These are phyloP conservation scores for Ophiostoma quercus DNA, from an alignment of 2,329 filamentous ascomycete genomes.

Conservation along the genomic window DNA sequence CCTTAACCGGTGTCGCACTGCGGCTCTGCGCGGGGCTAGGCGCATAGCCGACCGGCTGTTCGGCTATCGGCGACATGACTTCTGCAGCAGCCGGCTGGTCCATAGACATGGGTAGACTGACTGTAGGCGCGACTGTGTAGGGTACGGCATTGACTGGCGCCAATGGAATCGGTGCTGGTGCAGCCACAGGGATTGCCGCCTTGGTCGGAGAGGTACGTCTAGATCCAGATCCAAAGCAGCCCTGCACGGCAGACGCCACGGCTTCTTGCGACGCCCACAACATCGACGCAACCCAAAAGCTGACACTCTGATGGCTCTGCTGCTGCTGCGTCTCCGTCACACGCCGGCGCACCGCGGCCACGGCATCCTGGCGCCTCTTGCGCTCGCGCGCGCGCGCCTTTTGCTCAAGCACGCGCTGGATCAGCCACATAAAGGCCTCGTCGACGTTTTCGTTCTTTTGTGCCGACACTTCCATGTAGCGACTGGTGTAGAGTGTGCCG, in stretches of 20 bases:
- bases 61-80: neutral
- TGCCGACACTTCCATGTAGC: conserved; percentile 17
- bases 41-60: neutral
- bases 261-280: neutral
- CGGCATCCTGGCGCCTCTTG: conserved; percentile 2
- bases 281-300: neutral
- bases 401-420: conserved; percentile 15
- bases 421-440: conserved; percentile 14
- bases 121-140: neutral
- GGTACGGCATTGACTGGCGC: neutral
- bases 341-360: neutral
- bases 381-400: neutral
- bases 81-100: neutral
- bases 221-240: neutral
- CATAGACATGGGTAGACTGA: neutral
- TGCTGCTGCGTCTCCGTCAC: neutral
- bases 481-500: conserved; percentile 6
- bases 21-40: neutral
- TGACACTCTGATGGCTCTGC: neutral
- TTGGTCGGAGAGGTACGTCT: neutral
- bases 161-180: neutral
- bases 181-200: neutral
- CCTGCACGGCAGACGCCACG: neutral
- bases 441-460: conserved; percentile 4
- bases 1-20: neutral